Conservation (phyloP, 78 protist genomes). For the Paulinella micropora region DNA sequence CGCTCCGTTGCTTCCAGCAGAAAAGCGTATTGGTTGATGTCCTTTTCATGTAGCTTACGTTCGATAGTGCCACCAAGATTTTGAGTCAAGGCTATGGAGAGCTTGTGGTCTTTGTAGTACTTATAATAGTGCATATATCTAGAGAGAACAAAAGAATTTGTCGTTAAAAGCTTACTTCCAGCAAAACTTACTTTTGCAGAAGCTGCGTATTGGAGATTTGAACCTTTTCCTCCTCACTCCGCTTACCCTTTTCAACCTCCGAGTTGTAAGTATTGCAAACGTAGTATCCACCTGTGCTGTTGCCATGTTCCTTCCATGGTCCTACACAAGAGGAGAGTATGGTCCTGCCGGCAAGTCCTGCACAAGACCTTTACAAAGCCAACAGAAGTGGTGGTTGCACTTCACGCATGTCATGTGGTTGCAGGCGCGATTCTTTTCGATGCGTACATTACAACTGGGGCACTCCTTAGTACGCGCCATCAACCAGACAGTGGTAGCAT, state of each 20-base stretch:
- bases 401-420: slow-evolving; percentile 19
- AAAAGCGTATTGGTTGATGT: too few species aligned
- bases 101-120: too few species aligned
- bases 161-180: too few species aligned
- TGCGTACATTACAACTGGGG: slow-evolving; percentile 4
- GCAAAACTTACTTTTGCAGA: neutral
- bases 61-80: too few species aligned
- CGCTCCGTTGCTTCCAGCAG: too few species aligned
- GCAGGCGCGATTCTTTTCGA: slow-evolving; percentile 25
- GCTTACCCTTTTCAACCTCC: neutral
- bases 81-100: too few species aligned
- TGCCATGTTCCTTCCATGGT: slow-evolving; percentile 7
- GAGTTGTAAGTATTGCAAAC: neutral
- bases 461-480: slow-evolving; percentile 8
- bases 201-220: neutral
- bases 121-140: too few species aligned
- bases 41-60: too few species aligned
- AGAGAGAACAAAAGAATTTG: too few species aligned
- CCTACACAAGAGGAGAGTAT: neutral
- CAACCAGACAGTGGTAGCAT: slow-evolving; percentile 7
- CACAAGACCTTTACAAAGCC: slow-evolving; percentile 11
- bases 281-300: slow-evolving; percentile 3
- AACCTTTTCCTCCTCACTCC: slow-evolving; percentile 1
- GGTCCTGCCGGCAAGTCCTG: neutral
- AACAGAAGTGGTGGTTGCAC: slow-evolving; percentile 12